A percentile compares a stretch with the other conserved stretches of the same genome.
Conservation (phyloP, 2,329 filamentous ascomycete genomes). For the Leptographium lundbergii region DNA sequence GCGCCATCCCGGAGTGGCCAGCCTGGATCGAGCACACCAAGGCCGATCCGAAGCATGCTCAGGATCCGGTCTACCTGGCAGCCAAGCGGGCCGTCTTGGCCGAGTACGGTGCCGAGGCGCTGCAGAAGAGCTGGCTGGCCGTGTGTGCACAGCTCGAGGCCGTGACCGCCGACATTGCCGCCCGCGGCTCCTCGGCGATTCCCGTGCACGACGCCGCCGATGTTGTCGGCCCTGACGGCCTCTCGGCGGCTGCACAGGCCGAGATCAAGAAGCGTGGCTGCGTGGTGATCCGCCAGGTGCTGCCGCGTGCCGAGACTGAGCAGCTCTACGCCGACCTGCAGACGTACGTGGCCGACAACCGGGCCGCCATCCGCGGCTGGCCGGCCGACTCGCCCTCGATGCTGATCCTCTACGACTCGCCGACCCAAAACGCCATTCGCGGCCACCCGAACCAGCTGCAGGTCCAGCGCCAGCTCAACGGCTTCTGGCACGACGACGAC, state of each 20-base stretch:
- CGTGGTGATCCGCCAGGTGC: not conserved
- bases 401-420: slow-evolving; percentile 25
- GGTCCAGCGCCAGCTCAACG: slow-evolving; percentile 24
- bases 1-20: not conserved
- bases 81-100: slow-evolving; percentile 22
- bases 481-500: slow-evolving; percentile 21
- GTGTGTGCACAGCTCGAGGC: slow-evolving; percentile 23
- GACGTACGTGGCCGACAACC: not conserved
- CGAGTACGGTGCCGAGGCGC: slow-evolving; percentile 22
- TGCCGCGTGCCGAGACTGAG: not conserved
- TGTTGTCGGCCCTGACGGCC: not conserved
- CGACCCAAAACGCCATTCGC: slow-evolving; percentile 24
- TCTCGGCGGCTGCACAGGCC: not conserved
- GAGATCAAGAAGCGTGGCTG: slow-evolving; percentile 9
- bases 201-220: not conserved
- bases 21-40: not conserved
- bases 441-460: slow-evolving; percentile 24
- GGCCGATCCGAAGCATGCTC: not conserved
- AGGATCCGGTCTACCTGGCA: not conserved
- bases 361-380: slow-evolving; percentile 16
- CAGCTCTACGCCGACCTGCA: not conserved
- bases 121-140: slow-evolving; percentile 24
- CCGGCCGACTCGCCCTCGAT: slow-evolving; percentile 25
- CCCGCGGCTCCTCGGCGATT: slow-evolving; percentile 20
- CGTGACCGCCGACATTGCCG: slow-evolving; percentile 23